Conservation (phyloP, 225 moss, liverwort and hornwort genomes). For the Asterella californica region DNA sequence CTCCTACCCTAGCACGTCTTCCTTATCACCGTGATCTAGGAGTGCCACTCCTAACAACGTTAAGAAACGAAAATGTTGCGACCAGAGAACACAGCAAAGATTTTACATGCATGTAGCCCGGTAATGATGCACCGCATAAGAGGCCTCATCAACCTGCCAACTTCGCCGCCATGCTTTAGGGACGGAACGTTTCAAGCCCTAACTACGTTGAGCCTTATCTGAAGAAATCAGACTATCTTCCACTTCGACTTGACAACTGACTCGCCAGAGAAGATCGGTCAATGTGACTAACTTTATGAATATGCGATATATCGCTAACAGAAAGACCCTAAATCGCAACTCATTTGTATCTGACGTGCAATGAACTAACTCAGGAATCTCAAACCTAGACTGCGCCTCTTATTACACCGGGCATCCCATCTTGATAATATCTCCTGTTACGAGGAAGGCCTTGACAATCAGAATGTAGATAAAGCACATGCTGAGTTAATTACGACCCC, state of each 20-base stretch:
- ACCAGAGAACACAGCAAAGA: not conserved
- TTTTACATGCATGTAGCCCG: not conserved
- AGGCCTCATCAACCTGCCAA: not conserved
- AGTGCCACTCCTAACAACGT: not conserved
- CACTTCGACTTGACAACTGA: not conserved
- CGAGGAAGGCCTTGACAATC: constrained; percentile 6
- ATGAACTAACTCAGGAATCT: not conserved
- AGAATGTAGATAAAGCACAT: constrained; percentile 8
- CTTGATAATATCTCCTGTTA: constrained; percentile 1
- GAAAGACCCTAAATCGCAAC: constrained; percentile 8
- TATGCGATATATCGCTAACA: constrained; percentile 20
- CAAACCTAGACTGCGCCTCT: constrained; percentile 21
- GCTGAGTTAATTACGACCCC: constrained; percentile 1
- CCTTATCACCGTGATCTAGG: not conserved
- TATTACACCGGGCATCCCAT: constrained; percentile 10
- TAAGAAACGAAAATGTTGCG: not conserved
- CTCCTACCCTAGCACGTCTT: too few species aligned
- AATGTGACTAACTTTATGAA: constrained; percentile 22
- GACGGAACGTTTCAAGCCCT: not conserved
- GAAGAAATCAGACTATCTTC: not conserved
- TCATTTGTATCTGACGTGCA: not conserved
- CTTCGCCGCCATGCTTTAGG: not conserved
- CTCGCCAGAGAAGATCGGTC: constrained; percentile 2
- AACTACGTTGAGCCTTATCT: not conserved
- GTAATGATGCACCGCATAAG: not conserved